Evolutionary conservation across 306 rosid species (phyloP), one percentile per base, ranked within the genome.

Genomic region (Castanospermum australe): DNA sequence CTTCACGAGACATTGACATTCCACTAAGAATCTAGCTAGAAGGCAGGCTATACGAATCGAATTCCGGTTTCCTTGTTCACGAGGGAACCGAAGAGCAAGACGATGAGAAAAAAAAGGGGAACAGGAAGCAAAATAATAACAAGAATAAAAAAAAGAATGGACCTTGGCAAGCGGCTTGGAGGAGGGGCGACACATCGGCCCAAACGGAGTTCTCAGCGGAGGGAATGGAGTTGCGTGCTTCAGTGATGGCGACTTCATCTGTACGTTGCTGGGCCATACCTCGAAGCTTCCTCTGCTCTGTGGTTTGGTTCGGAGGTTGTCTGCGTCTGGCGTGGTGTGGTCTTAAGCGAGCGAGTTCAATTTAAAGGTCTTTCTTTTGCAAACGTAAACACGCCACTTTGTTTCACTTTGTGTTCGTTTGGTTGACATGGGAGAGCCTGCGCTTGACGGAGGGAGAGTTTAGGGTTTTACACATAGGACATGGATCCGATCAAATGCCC

Each of bases 121-220:
- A 71, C 15, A 25, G 4, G 39, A 11, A 59, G 14, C n/a, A 52
- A 18, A n/a, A n/a, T n/a, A n/a, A n/a, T n/a, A 28, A 28, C 32
- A 14, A 21, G 22, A 57, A 15, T 0, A 8, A 21, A 17, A 21
- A 33, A 50, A 48, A 36, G 38, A 15, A 44, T 56, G 33, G 74
- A 94, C 99, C 98, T 88, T 75, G 79, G 61, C 87, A 92, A 11
- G 99, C 98, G 81, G 92, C 90, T 17, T 89, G 79, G 71, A 95
- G 97, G 44, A 95, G 98, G 11, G 90, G 88, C 1, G 97, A 92
- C 1, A 90, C 91, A 73, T 95, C 98, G 45, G 94, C 91, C 99
- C 99, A 95, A 18, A 88, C 92, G 57, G 94, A 67, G 83, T 88
- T 85, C 7, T 92, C 94, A 73, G 89, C 92, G 68, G 93, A 87